Base-by-base conservation (phyloP, 1,284 basidiomycete species). In the Ganoderma sp. region DNA sequence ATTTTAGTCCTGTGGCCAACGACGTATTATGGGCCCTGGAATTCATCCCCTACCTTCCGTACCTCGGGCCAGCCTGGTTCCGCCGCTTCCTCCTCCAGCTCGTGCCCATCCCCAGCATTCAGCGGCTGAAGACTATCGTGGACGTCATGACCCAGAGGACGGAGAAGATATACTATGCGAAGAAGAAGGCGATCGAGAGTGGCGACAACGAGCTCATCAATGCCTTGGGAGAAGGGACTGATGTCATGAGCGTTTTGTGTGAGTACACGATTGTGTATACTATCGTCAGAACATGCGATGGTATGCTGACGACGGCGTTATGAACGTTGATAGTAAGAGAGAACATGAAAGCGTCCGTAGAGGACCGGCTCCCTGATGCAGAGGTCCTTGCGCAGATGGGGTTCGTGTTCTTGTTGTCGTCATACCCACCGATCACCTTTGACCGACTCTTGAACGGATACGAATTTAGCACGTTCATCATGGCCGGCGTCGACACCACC, bases 121-220 rank as follows among this genome's bases (percentile, higher is more conserved):
- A 60, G 19, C 42, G 57, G 22, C 0, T 60, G 15, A 65, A 59
- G 28, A 17, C 4, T 3, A 25, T 84, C 25, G 65, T 79, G 1
- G 80, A 85, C 66, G 73, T 75, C 6, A 80, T 82, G 65, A 67
- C 71, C n/a, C 69, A 76, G 2, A 79, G 83, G 59, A 81, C 81
- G 0, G 71, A 69, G 57, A 70, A 78, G 45, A 75, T 85, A n/a
- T 74, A 85, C 41, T 74, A 78, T 25, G 77, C 82, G 52, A 83
- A 82, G 74, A 85, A 83, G 69, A 67, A 73, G n/a, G 79, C 68
- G 14, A 52, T 64, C 5, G 37, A 58, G 84, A n/a, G 92, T 95
- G 70, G 73, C 0, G 73, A 72, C 3, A 15, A 39, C 6, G 69
- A 68, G 8, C 66, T 71, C n/a, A 37, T 67, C 39, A 61, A 71